These are phyloP conservation scores for Exophiala bonariae DNA, from an alignment of 2,329 filamentous ascomycete genomes.

Conservation along the genomic window DNA sequence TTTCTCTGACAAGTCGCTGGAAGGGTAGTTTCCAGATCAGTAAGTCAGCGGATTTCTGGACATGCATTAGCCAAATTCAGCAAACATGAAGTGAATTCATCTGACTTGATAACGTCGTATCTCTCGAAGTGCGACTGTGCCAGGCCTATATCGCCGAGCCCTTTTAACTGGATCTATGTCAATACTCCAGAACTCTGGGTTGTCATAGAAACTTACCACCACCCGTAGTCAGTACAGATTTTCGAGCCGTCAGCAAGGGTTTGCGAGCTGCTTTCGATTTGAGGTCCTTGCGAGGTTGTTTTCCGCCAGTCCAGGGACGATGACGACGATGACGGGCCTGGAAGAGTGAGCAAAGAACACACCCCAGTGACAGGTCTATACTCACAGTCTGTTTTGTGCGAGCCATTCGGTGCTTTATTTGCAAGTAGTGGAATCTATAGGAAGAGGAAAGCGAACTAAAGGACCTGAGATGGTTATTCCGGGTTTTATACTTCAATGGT, in stretches of 20 bases:
- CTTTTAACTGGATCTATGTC: background rate
- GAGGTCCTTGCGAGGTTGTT: slow-evolving; percentile 67
- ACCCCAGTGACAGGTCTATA: slow-evolving; percentile 39
- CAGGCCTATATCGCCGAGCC: slow-evolving; percentile 82
- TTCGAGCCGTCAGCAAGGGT: slow-evolving; percentile 57
- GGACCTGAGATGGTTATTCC: too few relatives aligned
- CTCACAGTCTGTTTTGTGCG: slow-evolving; percentile 53
- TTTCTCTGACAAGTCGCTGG: slow-evolving; percentile 94
- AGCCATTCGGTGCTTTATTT: slow-evolving; percentile 39
- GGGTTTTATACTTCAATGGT: too few relatives aligned
- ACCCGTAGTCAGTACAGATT: slow-evolving; percentile 73
- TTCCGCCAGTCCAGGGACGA: slow-evolving; percentile 49
- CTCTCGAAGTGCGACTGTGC: slow-evolving; percentile 94
- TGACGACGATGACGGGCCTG: slow-evolving; percentile 2
- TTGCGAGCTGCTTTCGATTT: slow-evolving; percentile 99
- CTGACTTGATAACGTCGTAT: slow-evolving; percentile 77
- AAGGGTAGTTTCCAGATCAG: slow-evolving; percentile 96
- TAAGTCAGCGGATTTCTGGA: slow-evolving; percentile 86
- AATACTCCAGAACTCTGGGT: slow-evolving; percentile 49
- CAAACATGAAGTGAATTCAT: background rate
- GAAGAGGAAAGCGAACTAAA: too few relatives aligned
- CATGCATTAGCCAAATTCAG: background rate
- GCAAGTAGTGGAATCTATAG: too few relatives aligned
- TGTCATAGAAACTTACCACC: slow-evolving; percentile 66
- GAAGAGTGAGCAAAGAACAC: slow-evolving; percentile 18